A percentile compares a stretch with the other conserved stretches of the same genome.
These are phyloP conservation scores for Pyrrhoderma lamaoense DNA, from an alignment of 1,284 basidiomycete genomes.

Conservation along the genomic window DNA sequence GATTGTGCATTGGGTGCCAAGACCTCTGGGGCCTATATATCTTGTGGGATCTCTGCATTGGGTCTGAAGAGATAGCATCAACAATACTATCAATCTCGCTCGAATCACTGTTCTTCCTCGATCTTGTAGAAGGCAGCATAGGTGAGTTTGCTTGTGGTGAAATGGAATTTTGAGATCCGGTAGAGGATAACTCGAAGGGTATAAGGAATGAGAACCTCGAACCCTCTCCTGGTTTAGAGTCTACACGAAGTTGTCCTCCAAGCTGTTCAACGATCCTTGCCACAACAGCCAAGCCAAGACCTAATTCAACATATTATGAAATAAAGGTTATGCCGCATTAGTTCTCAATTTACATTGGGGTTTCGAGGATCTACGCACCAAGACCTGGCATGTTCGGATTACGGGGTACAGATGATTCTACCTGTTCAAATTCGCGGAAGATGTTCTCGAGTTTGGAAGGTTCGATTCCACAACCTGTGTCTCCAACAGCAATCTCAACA, in stretches of 20 bases:
- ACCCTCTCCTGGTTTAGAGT: constrained; percentile 64
- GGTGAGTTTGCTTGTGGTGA: constrained; percentile 18
- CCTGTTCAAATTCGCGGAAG: constrained; percentile 83
- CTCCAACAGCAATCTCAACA: constrained; percentile 69
- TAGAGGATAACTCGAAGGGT: constrained; percentile 37
- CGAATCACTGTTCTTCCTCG: constrained; percentile 20
- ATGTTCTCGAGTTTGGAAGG: constrained; percentile 71
- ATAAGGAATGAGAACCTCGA: constrained; percentile 69
- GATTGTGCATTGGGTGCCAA: no score
- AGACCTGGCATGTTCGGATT: constrained; percentile 38
- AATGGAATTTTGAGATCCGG: constrained; percentile 17
- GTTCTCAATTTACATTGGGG: neutral
- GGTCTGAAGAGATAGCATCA: constrained; percentile 45
- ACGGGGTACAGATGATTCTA: constrained; percentile 48
- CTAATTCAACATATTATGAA: constrained; percentile 31
- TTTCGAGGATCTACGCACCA: constrained; percentile 30
- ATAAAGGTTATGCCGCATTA: neutral
- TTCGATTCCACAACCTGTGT: constrained; percentile 75
- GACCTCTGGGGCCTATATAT: neutral
- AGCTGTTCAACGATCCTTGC: constrained; percentile 80
- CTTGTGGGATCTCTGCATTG: constrained; percentile 27
- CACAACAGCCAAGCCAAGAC: constrained; percentile 75
- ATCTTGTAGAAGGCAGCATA: constrained; percentile 15
- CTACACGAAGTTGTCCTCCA: constrained; percentile 73
- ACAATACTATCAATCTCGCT: constrained; percentile 62